Conservation (phyloP, 2,329 filamentous ascomycete genomes). For the Gaeumannomyces tritici region DNA sequence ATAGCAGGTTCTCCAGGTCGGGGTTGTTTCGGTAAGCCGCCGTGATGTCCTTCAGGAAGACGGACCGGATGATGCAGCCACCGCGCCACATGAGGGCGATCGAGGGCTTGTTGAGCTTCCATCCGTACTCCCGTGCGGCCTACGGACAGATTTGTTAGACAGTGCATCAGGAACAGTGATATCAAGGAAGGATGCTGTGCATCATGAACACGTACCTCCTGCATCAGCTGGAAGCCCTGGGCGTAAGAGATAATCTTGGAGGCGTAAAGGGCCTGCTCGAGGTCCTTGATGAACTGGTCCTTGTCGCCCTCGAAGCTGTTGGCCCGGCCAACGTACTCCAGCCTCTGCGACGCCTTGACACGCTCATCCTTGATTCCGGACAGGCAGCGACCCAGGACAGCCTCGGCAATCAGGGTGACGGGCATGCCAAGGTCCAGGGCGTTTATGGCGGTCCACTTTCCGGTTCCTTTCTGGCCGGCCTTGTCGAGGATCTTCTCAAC, state of each 20-base stretch:
- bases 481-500: conserved; percentile 99
- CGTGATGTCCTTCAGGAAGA: conserved; percentile 99
- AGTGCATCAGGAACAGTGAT: background rate
- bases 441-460: conserved; percentile 99
- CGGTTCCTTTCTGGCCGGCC: conserved; percentile 98
- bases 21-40: conserved; percentile 90
- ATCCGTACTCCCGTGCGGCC: conserved; percentile 91
- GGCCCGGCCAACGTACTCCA: conserved; percentile 62
- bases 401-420: conserved; percentile 94
- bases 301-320: conserved; percentile 83
- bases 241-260: conserved; percentile 99
- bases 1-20: conserved; percentile 94
- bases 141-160: conserved; percentile 26
- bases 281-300: conserved; percentile 87
- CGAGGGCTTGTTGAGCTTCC: conserved; percentile 99
- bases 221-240: conserved; percentile 99
- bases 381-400: conserved; percentile 90
- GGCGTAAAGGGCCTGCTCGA: conserved; percentile 97
- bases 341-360: conserved; percentile 66
- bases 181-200: no score
- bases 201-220: conserved; percentile 57
- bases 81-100: conserved; percentile 99
- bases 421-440: conserved; percentile 97
- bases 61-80: conserved; percentile 98
- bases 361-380: conserved; percentile 93